Evolutionary conservation across 1,284 basidiomycete genomes (phyloP), one percentile per base, ranked within the genome.

Genomic region (Malassezia sp.): DNA sequence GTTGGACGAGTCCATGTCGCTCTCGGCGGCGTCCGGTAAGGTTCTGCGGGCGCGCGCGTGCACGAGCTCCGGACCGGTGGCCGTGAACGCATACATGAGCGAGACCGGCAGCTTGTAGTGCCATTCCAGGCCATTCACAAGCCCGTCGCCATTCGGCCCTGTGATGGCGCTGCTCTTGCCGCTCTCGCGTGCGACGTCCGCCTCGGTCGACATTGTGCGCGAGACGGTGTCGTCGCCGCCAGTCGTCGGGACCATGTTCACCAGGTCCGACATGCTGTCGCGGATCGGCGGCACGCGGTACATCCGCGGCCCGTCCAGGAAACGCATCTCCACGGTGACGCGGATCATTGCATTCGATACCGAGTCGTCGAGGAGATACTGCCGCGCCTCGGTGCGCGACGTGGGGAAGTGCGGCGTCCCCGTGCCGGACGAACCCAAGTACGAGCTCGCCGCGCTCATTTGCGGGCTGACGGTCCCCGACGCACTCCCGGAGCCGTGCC

Each of bases 311-410:
- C 81, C 80, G 17, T 77, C 77, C 14, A 80, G 70, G 53, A 77
- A 75, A 30, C 76, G 75, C 39, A 83, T 71, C 38, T 79, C 74
- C 38, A 83, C 75, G 5, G 80, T 78, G 11, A 85, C 69, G 77
- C 82, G 59, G 21, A 86, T 74, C 2, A 80, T 81, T 0, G 84
- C 82, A 54, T 86, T 86, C 33, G 80, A 83, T 70, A 82, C 83
- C 65, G 80, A 83, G 56, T 84, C 77, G 42, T 78, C 74, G 6
- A 86, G 73, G 12, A 86, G 75, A 67, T 84, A 84, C 18, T 79
- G 75, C 14, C 84, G 75, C 2, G 78, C 80, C 22, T 85, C 77
- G 20, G 49, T 37, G 14, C 67, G 57, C 18, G 21, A n/a, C n/a
- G 9, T 27, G 24, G 21, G 37, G 14, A 18, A n/a, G n/a, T n/a